Evolutionary conservation across 129 eudicot species (phyloP), one percentile per base, ranked within the genome.

Genomic region (Arctium minus): DNA sequence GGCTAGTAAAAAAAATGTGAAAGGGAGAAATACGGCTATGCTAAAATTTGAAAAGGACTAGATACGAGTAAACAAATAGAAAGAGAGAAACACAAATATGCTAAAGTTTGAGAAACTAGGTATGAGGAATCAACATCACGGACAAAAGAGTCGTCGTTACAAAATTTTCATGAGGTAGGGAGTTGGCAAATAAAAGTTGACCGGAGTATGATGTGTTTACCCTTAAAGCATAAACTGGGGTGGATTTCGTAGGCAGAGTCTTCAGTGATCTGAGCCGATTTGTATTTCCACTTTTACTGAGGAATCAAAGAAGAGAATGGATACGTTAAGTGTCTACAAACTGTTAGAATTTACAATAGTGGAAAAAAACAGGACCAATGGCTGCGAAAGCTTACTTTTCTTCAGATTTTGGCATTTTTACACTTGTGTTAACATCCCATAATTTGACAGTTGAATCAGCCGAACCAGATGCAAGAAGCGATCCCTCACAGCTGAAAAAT

Each of bases 391-490:
- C 93, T 87, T 87, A 95, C 98, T 1, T 90, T 73, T 96, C 98
- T 36, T 93, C 97, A 29, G 89, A 48, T 84, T 86, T 93, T 56
- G 90, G 76, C 74, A 56, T 76, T 82, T 88, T 93, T 71, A 94
- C 84, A 84, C 99, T 93, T 42, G 96, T 77, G 39, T 91, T 88
- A 18, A 96, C 97, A 82, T 96, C 99, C 99, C 99, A 96, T 65
- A 96, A 79, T 83, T 93, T 96, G 38, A 96, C 99, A 13, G 99
- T 96, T 83, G 97, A 91, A 86, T 96, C 99, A 85, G 98, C 99
- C 17, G 99, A 96, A 74, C 99, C 99, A 77, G 99, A 96, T 78
- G 99, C 99, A 84, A 96, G 97, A 82, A 96, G 99, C 6, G 97
- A 96, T 31, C 99, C 99, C 89, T 96, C 99, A 80, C 98, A 90